Evolutionary conservation across 371 early-diverging fungal species (phyloP), one percentile per base, ranked within the genome.

Genomic region (Vairimorpha apis): DNA sequence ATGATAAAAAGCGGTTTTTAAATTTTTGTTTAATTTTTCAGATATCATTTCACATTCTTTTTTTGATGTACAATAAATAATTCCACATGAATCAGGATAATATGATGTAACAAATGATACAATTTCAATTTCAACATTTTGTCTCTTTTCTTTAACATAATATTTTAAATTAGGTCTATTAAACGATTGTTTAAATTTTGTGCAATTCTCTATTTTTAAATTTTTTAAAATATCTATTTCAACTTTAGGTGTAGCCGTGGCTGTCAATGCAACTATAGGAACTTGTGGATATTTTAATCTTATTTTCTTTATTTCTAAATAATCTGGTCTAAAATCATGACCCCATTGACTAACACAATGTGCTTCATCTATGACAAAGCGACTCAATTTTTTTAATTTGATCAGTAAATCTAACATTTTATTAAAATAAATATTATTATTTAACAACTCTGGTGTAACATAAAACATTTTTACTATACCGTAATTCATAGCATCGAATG

Each of bases 321-420:
- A 84, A 66, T 84, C 84, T 27, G 84, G 84, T 55, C 84, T 47
- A 82, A 92, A 97, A 76, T 97, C 95, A 81, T 93, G 92, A 12
- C 96, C 96, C 95, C 95, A 95, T 76, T 89, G 90, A 37, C 88
- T 88, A 5, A 97, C 87, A 83, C 99, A 99, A 79, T 99, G 97
- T 0, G 94, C 95, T 82, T 95, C 96, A 77, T 99, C 98, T 72
- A 99, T 87, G 0, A 97, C 95, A 86, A 97, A 94, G 25, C 90
- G 83, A 10, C 69, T 29, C 13, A 80, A 44, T 35, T 55, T 49
- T 13, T 37, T 63, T 49, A 55, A 58, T 55, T 35, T 33, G 45
- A 65, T 21, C 43, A 80, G 55, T 4, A 29, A 29, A 13, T 65
- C 27, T 12, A 81, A 53, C 89, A 86, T 0, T 90, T 91, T 27